Conservation (phyloP, 75 land plant species). For the Isoetes taiwanensis region DNA sequence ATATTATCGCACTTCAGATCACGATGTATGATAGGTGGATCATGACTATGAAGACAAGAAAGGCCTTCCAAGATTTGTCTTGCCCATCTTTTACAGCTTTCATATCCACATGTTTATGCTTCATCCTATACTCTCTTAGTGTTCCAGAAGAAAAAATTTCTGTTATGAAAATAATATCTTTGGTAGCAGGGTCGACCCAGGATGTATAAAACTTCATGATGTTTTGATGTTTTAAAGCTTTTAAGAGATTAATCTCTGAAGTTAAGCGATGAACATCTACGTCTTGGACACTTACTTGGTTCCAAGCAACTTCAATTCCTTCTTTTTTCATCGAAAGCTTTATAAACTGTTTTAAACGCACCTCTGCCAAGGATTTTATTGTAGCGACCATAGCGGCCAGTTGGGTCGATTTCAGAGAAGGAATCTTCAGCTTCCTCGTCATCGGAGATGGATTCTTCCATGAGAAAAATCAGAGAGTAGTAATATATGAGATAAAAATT, state of each 20-base stretch:
- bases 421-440: constrained; percentile 35
- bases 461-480: too few species aligned
- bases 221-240: constrained; percentile 27
- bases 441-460: too few species aligned
- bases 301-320: constrained; percentile 80
- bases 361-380: constrained; percentile 47
- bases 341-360: constrained; percentile 58
- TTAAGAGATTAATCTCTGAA: constrained; percentile 42
- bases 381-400: constrained; percentile 62
- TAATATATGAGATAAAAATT: too few species aligned
- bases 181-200: constrained; percentile 35
- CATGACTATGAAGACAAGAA: constrained; percentile 51
- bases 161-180: constrained; percentile 57
- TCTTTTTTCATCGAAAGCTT: constrained; percentile 62
- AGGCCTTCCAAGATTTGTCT: constrained; percentile 48
- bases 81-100: constrained; percentile 66
- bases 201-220: constrained; percentile 32
- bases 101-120: constrained; percentile 48
- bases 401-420: constrained; percentile 56
- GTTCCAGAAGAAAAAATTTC: constrained; percentile 70
- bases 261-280: constrained; percentile 27
- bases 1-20: constrained; percentile 75
- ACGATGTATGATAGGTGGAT: constrained; percentile 71
- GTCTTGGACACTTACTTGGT: constrained; percentile 50
- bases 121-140: constrained; percentile 49